phyloP scores from a whole-genome alignment of 2,329 filamentous ascomycete genomes.

The Leptographium radiaticola region DNA sequence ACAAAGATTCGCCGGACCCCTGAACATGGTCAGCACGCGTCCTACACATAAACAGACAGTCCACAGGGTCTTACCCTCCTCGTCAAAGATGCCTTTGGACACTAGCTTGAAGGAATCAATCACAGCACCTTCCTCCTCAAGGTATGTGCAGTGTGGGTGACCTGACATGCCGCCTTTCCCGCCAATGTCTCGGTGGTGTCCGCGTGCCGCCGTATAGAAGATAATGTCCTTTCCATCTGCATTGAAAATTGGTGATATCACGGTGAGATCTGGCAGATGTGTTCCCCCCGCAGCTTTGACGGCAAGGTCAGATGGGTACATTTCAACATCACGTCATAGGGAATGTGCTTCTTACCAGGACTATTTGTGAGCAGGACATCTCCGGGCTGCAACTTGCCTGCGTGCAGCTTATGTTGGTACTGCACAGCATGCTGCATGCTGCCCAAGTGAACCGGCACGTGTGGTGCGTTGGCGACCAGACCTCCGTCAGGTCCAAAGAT shows the following conservation, averaged over 20 bases:
- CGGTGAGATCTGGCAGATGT: conserved; percentile 57
- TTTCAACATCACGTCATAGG: too few species aligned
- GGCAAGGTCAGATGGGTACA: too few species aligned
- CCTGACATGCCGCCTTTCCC: conserved; percentile 65
- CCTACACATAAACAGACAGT: conserved; percentile 56
- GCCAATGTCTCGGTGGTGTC: conserved; percentile 73
- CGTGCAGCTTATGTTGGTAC: conserved; percentile 68
- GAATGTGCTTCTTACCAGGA: too few species aligned
- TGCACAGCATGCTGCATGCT: conserved; percentile 71
- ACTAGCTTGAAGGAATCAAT: conserved; percentile 47
- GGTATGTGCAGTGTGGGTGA: background rate
- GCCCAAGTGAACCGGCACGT: conserved; percentile 67
- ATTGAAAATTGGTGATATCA: conserved; percentile 68
- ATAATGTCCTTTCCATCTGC: conserved; percentile 52
- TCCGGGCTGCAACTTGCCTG: conserved; percentile 60
- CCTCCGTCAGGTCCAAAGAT: conserved; percentile 67
- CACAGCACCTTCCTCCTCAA: background rate
- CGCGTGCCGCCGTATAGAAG: conserved; percentile 69
- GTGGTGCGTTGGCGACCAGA: conserved; percentile 65
- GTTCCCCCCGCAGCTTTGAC: too few species aligned
- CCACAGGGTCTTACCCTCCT: conserved; percentile 52
- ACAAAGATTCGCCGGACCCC: conserved; percentile 61
- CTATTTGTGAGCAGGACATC: conserved; percentile 76
- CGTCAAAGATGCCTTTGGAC: too few species aligned
- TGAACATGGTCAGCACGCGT: conserved; percentile 68